Conservation (phyloP, 768 basidiomycete species). For the Lyophyllum shimeji region DNA sequence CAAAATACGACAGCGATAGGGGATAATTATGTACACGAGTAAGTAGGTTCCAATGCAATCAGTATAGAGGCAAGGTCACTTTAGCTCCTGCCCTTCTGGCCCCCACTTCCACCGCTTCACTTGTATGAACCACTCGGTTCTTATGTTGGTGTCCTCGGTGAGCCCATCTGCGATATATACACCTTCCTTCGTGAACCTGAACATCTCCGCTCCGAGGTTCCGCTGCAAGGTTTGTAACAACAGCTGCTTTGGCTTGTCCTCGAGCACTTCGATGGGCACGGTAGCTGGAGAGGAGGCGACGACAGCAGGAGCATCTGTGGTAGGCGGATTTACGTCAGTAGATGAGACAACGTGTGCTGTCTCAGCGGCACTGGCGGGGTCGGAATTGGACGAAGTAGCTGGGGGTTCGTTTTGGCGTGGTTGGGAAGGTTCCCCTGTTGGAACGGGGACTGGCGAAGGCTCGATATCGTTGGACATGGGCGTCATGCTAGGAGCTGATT, state of each 20-base stretch:
- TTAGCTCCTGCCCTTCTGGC: constrained; percentile 13
- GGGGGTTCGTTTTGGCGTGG: neutral
- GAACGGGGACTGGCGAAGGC: too few relatives aligned
- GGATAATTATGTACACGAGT: neutral
- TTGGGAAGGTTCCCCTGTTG: neutral
- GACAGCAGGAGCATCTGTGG: neutral
- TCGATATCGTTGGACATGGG: neutral
- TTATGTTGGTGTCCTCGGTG: constrained; percentile 14
- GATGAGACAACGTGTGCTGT: neutral
- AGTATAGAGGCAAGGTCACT: neutral
- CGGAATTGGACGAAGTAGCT: neutral
- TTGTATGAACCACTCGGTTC: constrained; percentile 40
- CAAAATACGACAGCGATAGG: neutral
- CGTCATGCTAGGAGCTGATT: neutral
- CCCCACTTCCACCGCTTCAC: constrained; percentile 43
- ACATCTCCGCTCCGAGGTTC: constrained; percentile 33
- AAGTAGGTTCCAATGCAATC: neutral
- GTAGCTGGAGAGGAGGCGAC: neutral
- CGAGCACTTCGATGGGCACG: constrained; percentile 10
- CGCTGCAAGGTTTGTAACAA: constrained; percentile 37
- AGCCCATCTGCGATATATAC: constrained; percentile 31
- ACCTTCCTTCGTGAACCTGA: constrained; percentile 37
- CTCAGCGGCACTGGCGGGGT: neutral
- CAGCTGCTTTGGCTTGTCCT: constrained; percentile 20
- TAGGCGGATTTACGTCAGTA: neutral